phyloP scores from a whole-genome alignment of 2,329 filamentous ascomycete genomes.

The Fusarium sp. region DNA sequence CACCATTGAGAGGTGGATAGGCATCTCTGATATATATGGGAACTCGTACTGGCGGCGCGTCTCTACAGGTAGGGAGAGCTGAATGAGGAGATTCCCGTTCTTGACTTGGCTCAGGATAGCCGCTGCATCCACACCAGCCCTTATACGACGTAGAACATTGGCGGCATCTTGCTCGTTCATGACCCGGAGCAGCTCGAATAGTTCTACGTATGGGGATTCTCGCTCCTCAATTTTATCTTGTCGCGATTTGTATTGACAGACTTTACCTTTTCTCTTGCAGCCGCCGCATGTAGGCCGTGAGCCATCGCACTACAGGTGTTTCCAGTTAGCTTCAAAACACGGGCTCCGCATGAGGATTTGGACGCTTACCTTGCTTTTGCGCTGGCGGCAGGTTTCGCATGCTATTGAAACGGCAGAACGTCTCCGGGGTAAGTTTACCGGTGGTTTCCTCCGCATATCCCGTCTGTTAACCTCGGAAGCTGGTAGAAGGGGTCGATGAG shows the following conservation, averaged over 20 bases:
- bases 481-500: too few relatives aligned
- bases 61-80: neutral
- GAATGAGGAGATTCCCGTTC: neutral
- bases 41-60: neutral
- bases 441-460: too few relatives aligned
- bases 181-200: neutral
- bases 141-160: neutral
- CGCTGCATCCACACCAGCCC: neutral
- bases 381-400: too few relatives aligned
- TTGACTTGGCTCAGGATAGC: neutral
- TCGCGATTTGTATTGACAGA: neutral
- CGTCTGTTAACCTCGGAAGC: too few relatives aligned
- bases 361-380: too few relatives aligned
- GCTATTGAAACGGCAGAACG: too few relatives aligned
- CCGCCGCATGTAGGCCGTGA: neutral
- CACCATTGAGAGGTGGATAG: neutral
- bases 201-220: neutral
- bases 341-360: too few relatives aligned
- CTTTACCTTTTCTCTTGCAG: neutral
- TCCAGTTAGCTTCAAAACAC: neutral
- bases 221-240: neutral
- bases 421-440: too few relatives aligned
- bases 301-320: neutral
- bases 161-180: neutral
- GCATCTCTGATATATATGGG: neutral